Conservation (phyloP, 257 asterid genomes). For the Solanum pinnatisectum region DNA sequence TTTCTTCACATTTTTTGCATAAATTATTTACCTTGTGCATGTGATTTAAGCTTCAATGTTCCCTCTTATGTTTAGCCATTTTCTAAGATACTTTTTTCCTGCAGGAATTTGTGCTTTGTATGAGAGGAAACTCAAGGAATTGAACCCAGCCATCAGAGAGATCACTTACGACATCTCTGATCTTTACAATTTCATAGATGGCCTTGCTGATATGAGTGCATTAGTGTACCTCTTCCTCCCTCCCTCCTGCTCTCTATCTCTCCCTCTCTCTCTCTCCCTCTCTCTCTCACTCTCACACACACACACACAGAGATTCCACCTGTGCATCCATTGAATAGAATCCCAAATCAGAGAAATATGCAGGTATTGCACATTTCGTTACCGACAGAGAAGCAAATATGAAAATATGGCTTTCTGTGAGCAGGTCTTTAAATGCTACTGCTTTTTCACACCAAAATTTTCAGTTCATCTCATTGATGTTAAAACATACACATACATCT, state of each 20-base stretch:
- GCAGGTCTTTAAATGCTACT: neutral
- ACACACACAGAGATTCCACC: neutral
- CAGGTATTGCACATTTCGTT: neutral
- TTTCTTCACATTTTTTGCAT: neutral
- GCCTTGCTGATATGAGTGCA: constrained; percentile 87
- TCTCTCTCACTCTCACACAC: neutral
- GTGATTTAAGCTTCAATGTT: neutral
- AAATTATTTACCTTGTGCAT: neutral
- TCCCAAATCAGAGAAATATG: neutral
- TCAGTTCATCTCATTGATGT: neutral
- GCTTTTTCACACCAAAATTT: neutral
- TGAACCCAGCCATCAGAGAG: constrained; percentile 71
- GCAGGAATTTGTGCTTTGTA: constrained; percentile 88
- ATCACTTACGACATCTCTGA: constrained; percentile 80
- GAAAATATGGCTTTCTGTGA: neutral
- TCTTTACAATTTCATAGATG: constrained; percentile 83
- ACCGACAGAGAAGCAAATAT: neutral
- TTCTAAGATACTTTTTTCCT: neutral
- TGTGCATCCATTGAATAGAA: neutral
- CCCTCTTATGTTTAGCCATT: neutral
- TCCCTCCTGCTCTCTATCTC: neutral
- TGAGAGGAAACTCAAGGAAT: constrained; percentile 75
- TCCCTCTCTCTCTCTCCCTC: neutral
- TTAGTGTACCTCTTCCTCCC: constrained; percentile 53
- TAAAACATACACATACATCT: neutral